Evolutionary conservation across 495 filamentous ascomycete species (phyloP).

Genomic region (Talaromyces thailandensis): DNA sequence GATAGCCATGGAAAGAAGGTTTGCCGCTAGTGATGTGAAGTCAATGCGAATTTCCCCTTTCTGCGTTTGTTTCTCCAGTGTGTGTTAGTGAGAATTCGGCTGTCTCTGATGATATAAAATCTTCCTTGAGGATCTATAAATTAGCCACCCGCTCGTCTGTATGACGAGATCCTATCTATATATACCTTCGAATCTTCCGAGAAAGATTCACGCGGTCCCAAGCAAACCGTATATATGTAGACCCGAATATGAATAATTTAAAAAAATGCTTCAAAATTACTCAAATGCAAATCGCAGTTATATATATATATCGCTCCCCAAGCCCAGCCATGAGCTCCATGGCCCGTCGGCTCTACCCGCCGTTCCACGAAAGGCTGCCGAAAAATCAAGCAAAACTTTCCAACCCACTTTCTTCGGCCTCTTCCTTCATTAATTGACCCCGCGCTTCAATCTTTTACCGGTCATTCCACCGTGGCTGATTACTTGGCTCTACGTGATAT

Average conservation of each 20-base stretch:
- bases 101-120: neutral
- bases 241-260: neutral
- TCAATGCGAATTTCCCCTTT: no score
- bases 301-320: neutral
- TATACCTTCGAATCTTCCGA: neutral
- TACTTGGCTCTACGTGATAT: neutral
- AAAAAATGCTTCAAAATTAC: neutral
- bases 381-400: neutral
- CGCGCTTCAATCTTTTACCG: neutral
- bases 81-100: neutral
- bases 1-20: neutral
- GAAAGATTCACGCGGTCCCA: neutral
- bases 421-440: neutral
- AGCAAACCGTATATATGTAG: neutral
- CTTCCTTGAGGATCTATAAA: neutral
- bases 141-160: neutral
- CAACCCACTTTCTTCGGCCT: neutral
- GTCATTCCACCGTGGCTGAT: neutral
- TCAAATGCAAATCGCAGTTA: neutral
- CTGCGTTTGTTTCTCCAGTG: neutral
- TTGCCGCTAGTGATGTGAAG: no score
- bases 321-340: neutral
- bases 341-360: neutral
- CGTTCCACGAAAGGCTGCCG: neutral
- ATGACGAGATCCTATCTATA: neutral